Percentiles rank a stretch among this genome's conserved stretches.
These are phyloP conservation scores for Prunus persica DNA, from an alignment of 306 rosid species.

Conservation along the genomic window Prunus_persica_NCBIv2 NC_034009.1:4497501-4498000, in stretches of 20 bases:
- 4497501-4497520: conserved; percentile 8
- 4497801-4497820: background rate
- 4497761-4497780: background rate
- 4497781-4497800: no score
- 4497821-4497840: background rate
- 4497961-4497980: conserved; percentile 7
- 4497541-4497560: conserved; percentile 1
- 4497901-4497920: conserved; percentile 5
- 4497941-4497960: background rate
- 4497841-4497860: background rate
- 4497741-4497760: background rate
- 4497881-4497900: background rate
- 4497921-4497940: background rate
- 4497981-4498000: background rate
- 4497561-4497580: background rate
- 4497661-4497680: background rate
- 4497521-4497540: background rate
- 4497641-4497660: background rate
- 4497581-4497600: no score
- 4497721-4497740: background rate
- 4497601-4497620: background rate
- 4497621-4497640: background rate
- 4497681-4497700: background rate
- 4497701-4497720: background rate
- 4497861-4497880: background rate